Conservation (phyloP, 208 protist species). For the Balamuthia mandrillaris region DNA sequence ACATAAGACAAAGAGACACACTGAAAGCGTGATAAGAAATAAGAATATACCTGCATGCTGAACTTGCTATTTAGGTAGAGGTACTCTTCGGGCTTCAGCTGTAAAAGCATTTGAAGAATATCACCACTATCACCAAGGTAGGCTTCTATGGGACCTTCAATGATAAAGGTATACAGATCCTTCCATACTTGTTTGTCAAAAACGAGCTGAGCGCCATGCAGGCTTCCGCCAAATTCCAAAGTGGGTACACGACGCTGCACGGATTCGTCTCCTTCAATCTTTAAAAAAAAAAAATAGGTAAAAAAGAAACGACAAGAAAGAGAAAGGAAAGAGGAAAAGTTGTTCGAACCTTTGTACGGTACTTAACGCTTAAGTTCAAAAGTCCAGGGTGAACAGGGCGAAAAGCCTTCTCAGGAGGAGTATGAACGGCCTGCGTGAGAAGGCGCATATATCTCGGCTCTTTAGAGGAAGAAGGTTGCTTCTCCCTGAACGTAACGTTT, state of each 20-base stretch:
- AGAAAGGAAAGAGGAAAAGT: neutral
- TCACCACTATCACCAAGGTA: neutral
- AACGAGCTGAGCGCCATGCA: neutral
- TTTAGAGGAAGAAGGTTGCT: neutral
- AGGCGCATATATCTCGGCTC: neutral
- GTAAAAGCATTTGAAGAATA: neutral
- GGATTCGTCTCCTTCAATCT: neutral
- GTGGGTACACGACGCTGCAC: neutral
- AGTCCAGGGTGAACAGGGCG: neutral
- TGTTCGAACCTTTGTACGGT: neutral
- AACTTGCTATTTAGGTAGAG: neutral
- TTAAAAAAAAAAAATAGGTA: neutral
- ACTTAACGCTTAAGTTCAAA: neutral
- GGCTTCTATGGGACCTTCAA: neutral
- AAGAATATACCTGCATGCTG: neutral
- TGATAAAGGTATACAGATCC: neutral
- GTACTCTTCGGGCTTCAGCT: neutral
- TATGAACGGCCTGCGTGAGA: neutral
- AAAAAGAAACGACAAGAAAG: neutral
- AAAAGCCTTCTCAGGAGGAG: neutral
- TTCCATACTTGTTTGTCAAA: slow-evolving; percentile 15
- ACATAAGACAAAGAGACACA: no score
- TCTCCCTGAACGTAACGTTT: neutral
- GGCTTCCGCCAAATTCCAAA: neutral
- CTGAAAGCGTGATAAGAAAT: no score